Evolutionary conservation across 768 basidiomycete genomes (phyloP), one percentile per base, ranked within the genome.

Genomic region (Hortiboletus flavorubellus): DNA sequence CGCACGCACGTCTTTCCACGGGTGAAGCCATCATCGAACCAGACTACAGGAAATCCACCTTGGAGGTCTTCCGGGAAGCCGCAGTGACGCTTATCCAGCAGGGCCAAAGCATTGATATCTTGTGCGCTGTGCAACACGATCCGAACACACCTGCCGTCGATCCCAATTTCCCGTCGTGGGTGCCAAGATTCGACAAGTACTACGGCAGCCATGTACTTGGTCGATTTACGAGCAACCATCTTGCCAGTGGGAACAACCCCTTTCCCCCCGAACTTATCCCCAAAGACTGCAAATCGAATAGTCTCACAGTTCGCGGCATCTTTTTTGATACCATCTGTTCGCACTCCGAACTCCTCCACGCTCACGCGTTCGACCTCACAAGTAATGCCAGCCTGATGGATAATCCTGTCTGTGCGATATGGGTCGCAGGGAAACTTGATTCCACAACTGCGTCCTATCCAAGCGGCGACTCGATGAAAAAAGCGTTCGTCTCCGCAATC

Each of bases 111-210:
- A 53, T 53, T 5, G 51, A 53, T 26, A 53, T 53, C 34, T 21
- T 46, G n/a, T 45, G 34, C 26, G 43, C 30, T 7, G 43, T 53
- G 18, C 51, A 53, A 31, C 44, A 53, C 26, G 44, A 53, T 29
- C 44, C 44, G n/a, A 31, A 23, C 34, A 7, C 37, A 14, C 18
- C 34, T 14, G 9, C 30, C n/a, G 8, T 53, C 11, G 51, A 53
- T 29, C 44, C 37, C 14, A 21, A 38, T 34, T 53, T 53, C 44
- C 51, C 51, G 12, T 54, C 51, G 44, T 56, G 52, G 52, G 55
- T 56, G 18, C 53, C 55, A 5, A 53, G 53, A 8, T 56, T 56
- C 39, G 51, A 44, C 37, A 38, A 46, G 34, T 53, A 30, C 37
- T 53, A 45, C 18, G 43, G 51, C 21, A 37, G 26, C 29, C 51